Evolutionary conservation across 2,329 filamentous ascomycete species (phyloP).

Genomic region (Neopestalotiopsis sp.): DNA sequence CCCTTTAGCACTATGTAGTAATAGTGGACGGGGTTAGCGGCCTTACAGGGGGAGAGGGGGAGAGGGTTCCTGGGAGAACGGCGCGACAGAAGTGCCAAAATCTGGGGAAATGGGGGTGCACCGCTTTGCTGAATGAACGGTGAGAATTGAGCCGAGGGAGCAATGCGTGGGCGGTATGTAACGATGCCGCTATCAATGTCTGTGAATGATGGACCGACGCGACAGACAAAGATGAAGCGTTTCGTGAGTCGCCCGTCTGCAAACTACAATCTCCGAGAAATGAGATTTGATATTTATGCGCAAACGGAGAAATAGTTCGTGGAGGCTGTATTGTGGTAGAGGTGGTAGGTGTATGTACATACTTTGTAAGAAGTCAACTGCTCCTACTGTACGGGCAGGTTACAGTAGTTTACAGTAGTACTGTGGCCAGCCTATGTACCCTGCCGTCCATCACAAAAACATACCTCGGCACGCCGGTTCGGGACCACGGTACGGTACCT

Average conservation of each 20-base stretch:
- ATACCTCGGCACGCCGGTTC: background rate
- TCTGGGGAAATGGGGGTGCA: background rate
- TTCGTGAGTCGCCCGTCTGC: background rate
- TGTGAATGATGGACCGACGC: background rate
- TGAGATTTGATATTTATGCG: background rate
- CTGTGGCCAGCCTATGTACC: background rate
- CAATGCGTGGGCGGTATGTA: background rate
- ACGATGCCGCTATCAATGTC: too few relatives aligned
- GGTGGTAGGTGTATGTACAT: too few relatives aligned
- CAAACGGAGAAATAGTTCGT: background rate
- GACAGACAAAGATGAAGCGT: background rate
- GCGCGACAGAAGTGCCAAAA: slow-evolving; percentile 1
- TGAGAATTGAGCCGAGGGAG: background rate
- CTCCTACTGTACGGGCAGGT: too few relatives aligned
- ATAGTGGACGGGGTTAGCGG: background rate
- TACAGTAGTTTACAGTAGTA: too few relatives aligned
- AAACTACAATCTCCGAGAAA: background rate
- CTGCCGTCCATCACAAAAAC: background rate
- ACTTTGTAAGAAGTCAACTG: too few relatives aligned
- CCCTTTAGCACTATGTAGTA: background rate
- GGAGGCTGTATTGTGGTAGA: background rate
- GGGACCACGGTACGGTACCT: background rate
- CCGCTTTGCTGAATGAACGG: background rate
- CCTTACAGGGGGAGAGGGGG: background rate
- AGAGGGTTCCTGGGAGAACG: background rate